Percentiles rank a stretch among this genome's conserved stretches.
Conservation (phyloP, 106 monocot genomes). For the Dioscorea zingiberensis region DNA sequence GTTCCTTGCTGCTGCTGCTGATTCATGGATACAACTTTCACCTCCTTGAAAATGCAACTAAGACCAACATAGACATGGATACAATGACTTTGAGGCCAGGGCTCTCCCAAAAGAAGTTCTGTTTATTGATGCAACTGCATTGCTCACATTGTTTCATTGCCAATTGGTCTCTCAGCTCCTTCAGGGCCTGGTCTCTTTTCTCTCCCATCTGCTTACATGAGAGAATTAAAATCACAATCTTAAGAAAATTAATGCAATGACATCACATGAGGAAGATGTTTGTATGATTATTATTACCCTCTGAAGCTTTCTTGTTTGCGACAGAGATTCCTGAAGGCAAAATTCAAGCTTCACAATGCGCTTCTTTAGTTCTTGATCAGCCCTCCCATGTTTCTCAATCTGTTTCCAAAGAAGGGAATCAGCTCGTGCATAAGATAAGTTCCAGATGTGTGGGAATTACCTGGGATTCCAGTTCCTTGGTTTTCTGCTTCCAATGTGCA, state of each 20-base stretch:
- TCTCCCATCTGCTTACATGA: slow-evolving; percentile 53
- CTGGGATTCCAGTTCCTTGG: slow-evolving; percentile 68
- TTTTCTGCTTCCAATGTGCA: slow-evolving; percentile 81
- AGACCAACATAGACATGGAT: slow-evolving; percentile 69
- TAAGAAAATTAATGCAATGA: too few relatives aligned
- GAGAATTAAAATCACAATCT: too few relatives aligned
- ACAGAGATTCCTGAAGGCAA: slow-evolving; percentile 79
- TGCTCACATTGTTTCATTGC: slow-evolving; percentile 47
- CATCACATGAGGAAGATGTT: too few relatives aligned
- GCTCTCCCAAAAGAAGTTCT: slow-evolving; percentile 87
- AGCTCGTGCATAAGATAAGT: too few relatives aligned
- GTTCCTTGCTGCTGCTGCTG: too few relatives aligned
- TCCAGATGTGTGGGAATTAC: too few relatives aligned
- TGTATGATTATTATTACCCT: slow-evolving; percentile 38
- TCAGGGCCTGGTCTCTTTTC: slow-evolving; percentile 57
- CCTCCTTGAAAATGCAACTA: slow-evolving; percentile 47
- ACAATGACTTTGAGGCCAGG: slow-evolving; percentile 66
- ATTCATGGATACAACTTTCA: slow-evolving; percentile 5
- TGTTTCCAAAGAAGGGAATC: slow-evolving; percentile 10
- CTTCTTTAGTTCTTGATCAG: slow-evolving; percentile 92
- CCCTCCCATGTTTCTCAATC: slow-evolving; percentile 75
- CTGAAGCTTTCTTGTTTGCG: slow-evolving; percentile 79
- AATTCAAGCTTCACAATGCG: slow-evolving; percentile 85
- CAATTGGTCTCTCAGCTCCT: slow-evolving; percentile 66
- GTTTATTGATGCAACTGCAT: slow-evolving; percentile 17